Evolutionary conservation across 768 basidiomycete genomes (phyloP), one percentile per base, ranked within the genome.

Genomic region (Rhodotorula taiwanensis): DNA sequence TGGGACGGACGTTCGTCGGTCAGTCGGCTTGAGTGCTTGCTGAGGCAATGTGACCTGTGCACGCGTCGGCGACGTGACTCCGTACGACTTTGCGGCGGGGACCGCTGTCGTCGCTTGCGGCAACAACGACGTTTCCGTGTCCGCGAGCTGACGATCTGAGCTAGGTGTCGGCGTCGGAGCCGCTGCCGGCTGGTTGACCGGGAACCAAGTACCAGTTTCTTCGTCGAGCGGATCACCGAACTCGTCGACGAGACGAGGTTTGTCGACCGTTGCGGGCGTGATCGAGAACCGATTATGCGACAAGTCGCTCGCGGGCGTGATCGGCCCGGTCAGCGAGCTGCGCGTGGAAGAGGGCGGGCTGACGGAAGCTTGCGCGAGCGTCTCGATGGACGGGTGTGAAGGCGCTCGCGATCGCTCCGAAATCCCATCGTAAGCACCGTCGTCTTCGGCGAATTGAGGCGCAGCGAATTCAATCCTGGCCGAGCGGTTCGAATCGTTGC

Each of bases 131-230:
- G 13, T n/a, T n/a, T n/a, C n/a, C n/a, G n/a, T n/a, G n/a, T n/a
- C n/a, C n/a, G n/a, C n/a, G n/a, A n/a, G n/a, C n/a, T n/a, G n/a
- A n/a, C n/a, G n/a, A n/a, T n/a, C n/a, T n/a, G n/a, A n/a, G n/a
- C n/a, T n/a, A 2, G 48, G 58, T 11, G 49, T 53, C 3, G 42
- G n/a, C n/a, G n/a, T n/a, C n/a, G n/a, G n/a, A n/a, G n/a, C n/a
- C n/a, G n/a, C n/a, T n/a, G n/a, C n/a, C 25, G 60, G 50, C 31
- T 34, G 51, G 42, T 52, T 27, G 42, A 58, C 48, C 1, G 60
- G 57, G 50, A 67, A 67, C 66, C 66, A 67, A 21, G 66, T 63
- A 9, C 55, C 51, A 39, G 54, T 56, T 14, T 63, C 58, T 16
- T 63, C 61, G 49, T 54, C 62, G 47, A 63, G 44, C 21, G 62